A percentile compares a stretch with the other conserved stretches of the same genome.
Evolutionary conservation across 176 grass and related monocot species (phyloP).

Genomic region (Phoenix dactylifera): DNA sequence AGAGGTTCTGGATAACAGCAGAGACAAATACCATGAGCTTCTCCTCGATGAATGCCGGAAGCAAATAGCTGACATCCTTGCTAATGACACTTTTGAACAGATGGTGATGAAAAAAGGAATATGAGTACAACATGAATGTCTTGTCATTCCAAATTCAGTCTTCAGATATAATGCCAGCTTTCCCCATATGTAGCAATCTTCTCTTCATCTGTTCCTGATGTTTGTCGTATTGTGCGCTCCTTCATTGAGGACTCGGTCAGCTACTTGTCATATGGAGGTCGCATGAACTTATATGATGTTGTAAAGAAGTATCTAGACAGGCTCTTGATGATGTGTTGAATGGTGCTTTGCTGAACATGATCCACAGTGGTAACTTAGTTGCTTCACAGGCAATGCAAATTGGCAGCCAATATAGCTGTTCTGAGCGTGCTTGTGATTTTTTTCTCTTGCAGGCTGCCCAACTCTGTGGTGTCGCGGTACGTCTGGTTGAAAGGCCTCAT

Average conservation of each 20-base stretch:
- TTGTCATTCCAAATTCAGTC: slow-evolving; percentile 53
- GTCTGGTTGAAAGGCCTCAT: slow-evolving; percentile 65
- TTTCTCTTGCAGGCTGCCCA: slow-evolving; percentile 67
- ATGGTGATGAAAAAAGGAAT: slow-evolving; percentile 68
- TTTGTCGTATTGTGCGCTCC: slow-evolving; percentile 51
- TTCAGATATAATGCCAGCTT: slow-evolving; percentile 37
- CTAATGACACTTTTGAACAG: slow-evolving; percentile 42
- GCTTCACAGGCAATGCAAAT: slow-evolving; percentile 70
- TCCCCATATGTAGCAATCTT: slow-evolving; percentile 58
- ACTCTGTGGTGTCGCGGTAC: slow-evolving; percentile 51
- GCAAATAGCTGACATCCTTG: slow-evolving; percentile 39
- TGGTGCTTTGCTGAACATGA: slow-evolving; percentile 51
- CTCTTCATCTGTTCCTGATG: slow-evolving; percentile 69
- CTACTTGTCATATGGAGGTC: slow-evolving; percentile 58
- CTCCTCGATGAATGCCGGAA: slow-evolving; percentile 56
- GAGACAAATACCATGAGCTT: slow-evolving; percentile 53
- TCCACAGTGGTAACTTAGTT: slow-evolving; percentile 46
- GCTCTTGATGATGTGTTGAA: slow-evolving; percentile 78
- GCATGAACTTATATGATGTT: slow-evolving; percentile 48
- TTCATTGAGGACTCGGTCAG: slow-evolving; percentile 76
- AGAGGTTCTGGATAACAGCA: slow-evolving; percentile 56
- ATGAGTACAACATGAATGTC: slow-evolving; percentile 58
- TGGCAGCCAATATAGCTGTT: slow-evolving; percentile 62
- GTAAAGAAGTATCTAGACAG: slow-evolving; percentile 78
- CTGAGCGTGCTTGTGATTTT: slow-evolving; percentile 69